phyloP scores from a whole-genome alignment of 2,329 filamentous ascomycete species.

The Tolypocladium tropicale region DNA sequence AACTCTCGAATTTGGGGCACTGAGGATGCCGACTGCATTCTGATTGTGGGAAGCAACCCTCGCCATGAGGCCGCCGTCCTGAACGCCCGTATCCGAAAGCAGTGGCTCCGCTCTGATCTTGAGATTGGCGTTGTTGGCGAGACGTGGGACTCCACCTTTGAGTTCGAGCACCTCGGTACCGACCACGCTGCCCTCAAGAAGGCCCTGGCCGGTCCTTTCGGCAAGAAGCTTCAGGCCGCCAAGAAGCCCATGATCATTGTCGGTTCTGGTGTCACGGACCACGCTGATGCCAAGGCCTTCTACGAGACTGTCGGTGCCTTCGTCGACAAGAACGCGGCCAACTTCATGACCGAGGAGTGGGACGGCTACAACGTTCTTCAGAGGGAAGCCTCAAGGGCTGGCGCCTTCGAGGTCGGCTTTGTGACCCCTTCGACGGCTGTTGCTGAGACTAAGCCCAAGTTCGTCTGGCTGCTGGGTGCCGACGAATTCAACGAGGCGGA shows the following conservation, averaged over 20 bases:
- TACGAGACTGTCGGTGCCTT: slow-evolving; percentile 87
- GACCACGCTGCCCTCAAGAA: slow-evolving; percentile 74
- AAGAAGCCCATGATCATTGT: slow-evolving; percentile 96
- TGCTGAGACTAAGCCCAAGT: slow-evolving; percentile 80
- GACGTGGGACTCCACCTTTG: slow-evolving; percentile 87
- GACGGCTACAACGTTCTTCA: slow-evolving; percentile 97
- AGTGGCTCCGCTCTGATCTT: slow-evolving; percentile 91
- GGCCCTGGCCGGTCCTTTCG: slow-evolving; percentile 76
- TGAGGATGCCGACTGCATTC: slow-evolving; percentile 84
- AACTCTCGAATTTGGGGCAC: slow-evolving; percentile 93
- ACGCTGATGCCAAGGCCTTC: slow-evolving; percentile 81
- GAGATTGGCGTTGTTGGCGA: slow-evolving; percentile 89
- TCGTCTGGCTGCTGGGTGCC: slow-evolving; percentile 91
- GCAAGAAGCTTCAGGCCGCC: slow-evolving; percentile 80
- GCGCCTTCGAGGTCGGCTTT: slow-evolving; percentile 94
- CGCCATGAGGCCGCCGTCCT: slow-evolving; percentile 90
- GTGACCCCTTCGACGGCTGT: slow-evolving; percentile 73
- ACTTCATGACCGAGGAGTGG: slow-evolving; percentile 85
- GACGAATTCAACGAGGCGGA: slow-evolving; percentile 81
- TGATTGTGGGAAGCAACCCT: slow-evolving; percentile 91
- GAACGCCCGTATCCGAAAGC: slow-evolving; percentile 94
- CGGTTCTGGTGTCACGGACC: slow-evolving; percentile 84
- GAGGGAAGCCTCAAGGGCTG: slow-evolving; percentile 80
- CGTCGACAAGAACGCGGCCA: slow-evolving; percentile 84
- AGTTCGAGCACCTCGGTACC: slow-evolving; percentile 80